Percentiles rank a stretch among this genome's conserved stretches.
Conservation (phyloP, 2,329 filamentous ascomycete species). For the Aspergillus neoniger region DNA sequence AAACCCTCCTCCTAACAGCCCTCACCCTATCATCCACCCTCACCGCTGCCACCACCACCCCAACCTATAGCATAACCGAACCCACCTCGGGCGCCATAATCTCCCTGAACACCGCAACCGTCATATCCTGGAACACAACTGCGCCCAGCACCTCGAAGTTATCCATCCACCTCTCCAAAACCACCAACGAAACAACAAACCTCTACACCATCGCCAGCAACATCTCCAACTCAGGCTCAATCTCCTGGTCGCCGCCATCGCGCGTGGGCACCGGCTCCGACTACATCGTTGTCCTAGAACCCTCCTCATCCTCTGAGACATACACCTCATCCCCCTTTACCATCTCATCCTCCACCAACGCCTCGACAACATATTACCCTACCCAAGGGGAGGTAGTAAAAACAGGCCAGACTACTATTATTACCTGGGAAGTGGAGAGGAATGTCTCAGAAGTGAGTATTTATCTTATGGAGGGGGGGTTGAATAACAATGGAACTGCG, state of each 20-base stretch:
- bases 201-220: conserved; percentile 7
- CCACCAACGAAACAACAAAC: neutral
- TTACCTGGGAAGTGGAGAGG: conserved; percentile 2
- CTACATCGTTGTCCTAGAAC: conserved; percentile 4
- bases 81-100: neutral
- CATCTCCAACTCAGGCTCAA: conserved; percentile 4
- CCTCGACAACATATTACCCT: neutral
- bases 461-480: neutral
- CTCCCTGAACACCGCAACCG: neutral
- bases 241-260: neutral
- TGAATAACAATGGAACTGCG: neutral
- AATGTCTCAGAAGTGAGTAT: neutral
- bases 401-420: neutral
- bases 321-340: neutral
- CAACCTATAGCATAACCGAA: neutral
- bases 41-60: neutral
- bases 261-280: neutral
- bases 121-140: neutral
- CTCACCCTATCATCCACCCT: neutral
- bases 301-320: neutral
- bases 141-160: neutral
- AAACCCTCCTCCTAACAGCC: neutral
- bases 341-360: neutral
- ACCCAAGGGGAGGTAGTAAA: neutral
- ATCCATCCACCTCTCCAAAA: neutral